Base-by-base conservation (phyloP, 805 yeast species). In the Debaryomyces hansenii region DNA sequence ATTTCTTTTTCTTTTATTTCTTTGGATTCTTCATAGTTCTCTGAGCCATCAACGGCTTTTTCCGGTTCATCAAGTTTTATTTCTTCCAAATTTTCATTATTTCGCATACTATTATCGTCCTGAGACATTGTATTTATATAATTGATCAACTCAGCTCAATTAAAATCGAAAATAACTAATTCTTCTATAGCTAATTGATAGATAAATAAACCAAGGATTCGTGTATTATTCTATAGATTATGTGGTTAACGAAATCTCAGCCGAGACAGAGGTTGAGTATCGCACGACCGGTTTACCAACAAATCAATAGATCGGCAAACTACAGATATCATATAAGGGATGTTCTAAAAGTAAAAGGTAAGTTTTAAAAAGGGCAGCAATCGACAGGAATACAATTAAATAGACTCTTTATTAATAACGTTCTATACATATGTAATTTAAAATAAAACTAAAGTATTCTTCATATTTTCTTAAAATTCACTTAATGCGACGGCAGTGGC, bases 401-500 rank as follows among this genome's bases (percentile, higher is more conserved):
- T 24, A 7, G 5, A 2, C 7, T 24, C 27, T 24, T 24, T 7
- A 9, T 24, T 24, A 24, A 24, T 9, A 24, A 24, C 4, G 27
- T 24, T 24, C 18, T 24, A 24, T 24, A 7, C 27, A 9, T 24
- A 24, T 24, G 27, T 24, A 24, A 24, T 24, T 24, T 24, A 24
- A 16, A 24, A 24, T 24, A 24, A 24, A 24, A 24, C 27, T 24
- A 24, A 24, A 24, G 27, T 24, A 16, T 16, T 16, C 18, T 16
- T 16, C 10, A 9, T 7, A 24, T 24, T 7, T 7, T 24, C 32
- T 56, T 67, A 75, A 46, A 75, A 79, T 61, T 79, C 80, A 56
- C 82, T 75, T 55, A 92, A 82, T 31, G 99, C 99, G 60, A 94
- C 97, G 9, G 99, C 98, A 53, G 96, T 94, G 36, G 97, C 89